Evolutionary conservation across 441 rosid genomes (phyloP), one percentile per base, ranked within the genome.

Genomic region (Theobroma grandiflorum): DNA sequence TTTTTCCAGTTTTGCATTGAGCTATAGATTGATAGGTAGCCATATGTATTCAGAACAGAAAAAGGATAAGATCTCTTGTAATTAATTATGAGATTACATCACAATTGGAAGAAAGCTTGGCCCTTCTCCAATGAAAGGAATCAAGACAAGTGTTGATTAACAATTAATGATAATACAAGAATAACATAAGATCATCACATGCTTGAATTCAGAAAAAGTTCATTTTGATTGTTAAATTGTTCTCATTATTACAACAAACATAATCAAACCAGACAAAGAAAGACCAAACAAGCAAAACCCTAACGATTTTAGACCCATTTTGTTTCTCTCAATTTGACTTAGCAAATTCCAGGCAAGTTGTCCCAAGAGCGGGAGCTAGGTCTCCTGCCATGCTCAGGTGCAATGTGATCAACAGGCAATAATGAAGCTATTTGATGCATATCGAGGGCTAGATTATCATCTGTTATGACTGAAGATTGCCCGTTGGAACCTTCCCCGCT

Each of bases 391-490:
- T 83, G 83, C 58, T 85, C 86, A 1, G 85, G 9, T 53, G 84
- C 77, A 35, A 89, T 74, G 68, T 26, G 31, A 26, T 83, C 90
- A 12, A 62, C 79, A 0, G 89, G 90, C 70, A 90, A 85, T 40
- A 91, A 42, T n/a, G 92, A 91, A 74, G 92, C 90, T 31, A 91
- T 66, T 5, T 91, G 94, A 78, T 90, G 92, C 91, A 90, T 87
- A 15, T 94, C 92, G 65, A 87, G 89, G 26, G 87, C 94, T 35
- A 86, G 79, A 74, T 88, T 85, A 26, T 91, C 93, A 31, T 91
- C 93, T 6, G 91, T 86, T 33, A 88, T 81, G 3, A 80, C 90
- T 33, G 92, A 92, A 20, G 94, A 88, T 76, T 80, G 93, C 40
- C 89, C 90, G 35, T 85, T 89, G 47, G 93, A 86, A 83, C 85